These are phyloP conservation scores for Carex myosuroides DNA, from an alignment of 176 grass and related monocot genomes.

Conservation along the genomic window DNA sequence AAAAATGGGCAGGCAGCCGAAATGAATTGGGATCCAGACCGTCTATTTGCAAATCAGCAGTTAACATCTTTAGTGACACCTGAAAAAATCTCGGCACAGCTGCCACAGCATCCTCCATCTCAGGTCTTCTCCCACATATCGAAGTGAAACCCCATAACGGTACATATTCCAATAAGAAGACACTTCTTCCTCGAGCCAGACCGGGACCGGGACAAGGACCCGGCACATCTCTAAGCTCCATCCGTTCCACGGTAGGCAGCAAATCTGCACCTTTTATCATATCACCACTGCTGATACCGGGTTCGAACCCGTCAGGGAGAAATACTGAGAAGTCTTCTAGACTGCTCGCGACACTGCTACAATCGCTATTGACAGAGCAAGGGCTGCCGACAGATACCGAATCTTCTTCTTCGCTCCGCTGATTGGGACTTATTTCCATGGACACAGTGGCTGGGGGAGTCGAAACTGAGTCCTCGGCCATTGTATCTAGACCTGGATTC, in stretches of 20 bases:
- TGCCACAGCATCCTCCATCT: constrained; percentile 79
- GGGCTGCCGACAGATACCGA: constrained; percentile 39
- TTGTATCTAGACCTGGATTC: not conserved
- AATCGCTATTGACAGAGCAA: constrained; percentile 68
- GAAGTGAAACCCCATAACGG: constrained; percentile 72
- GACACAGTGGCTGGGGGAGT: not conserved
- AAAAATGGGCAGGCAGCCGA: constrained; percentile 63
- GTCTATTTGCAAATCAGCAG: constrained; percentile 36
- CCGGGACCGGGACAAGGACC: not conserved
- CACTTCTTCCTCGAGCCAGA: constrained; percentile 24
- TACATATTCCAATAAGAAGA: constrained; percentile 51
- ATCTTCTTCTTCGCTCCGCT: constrained; percentile 35
- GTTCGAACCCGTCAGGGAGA: constrained; percentile 17
- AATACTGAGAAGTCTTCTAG: constrained; percentile 45
- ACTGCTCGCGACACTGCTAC: constrained; percentile 66
- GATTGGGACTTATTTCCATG: not conserved
- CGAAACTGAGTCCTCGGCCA: not conserved
- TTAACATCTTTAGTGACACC: constrained; percentile 60
- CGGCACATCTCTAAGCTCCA: not conserved
- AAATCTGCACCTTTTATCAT: constrained; percentile 28
- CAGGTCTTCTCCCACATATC: constrained; percentile 52
- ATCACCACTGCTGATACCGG: not conserved
- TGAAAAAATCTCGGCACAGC: constrained; percentile 35
- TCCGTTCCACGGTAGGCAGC: not conserved
- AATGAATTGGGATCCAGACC: constrained; percentile 54